phyloP scores from a whole-genome alignment of 2,329 filamentous ascomycete species.

The Exophiala alcalophila region DNA sequence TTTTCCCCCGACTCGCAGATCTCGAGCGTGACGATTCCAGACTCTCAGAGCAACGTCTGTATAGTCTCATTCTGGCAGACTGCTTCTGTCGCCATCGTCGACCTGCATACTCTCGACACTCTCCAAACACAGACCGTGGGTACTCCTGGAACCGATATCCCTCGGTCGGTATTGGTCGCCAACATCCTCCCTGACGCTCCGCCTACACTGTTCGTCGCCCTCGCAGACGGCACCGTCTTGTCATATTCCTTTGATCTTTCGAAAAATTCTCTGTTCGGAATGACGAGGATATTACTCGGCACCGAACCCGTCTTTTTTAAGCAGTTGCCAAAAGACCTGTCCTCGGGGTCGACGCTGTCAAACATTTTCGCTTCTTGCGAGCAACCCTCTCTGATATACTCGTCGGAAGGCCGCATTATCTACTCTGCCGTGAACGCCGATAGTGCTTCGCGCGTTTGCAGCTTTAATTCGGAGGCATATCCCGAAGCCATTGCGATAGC shows the following conservation, averaged over 20 bases:
- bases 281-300: slow-evolving; percentile 80
- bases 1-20: slow-evolving; percentile 71
- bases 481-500: slow-evolving; percentile 78
- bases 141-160: slow-evolving; percentile 70
- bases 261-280: slow-evolving; percentile 63
- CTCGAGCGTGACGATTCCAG: slow-evolving; percentile 75
- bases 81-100: slow-evolving; percentile 73
- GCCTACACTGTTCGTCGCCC: slow-evolving; percentile 80
- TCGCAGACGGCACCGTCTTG: slow-evolving; percentile 88
- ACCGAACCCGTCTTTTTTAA: slow-evolving; percentile 81
- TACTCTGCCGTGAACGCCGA: slow-evolving; percentile 94
- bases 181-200: slow-evolving; percentile 65
- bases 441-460: slow-evolving; percentile 74
- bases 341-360: slow-evolving; percentile 55
- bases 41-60: slow-evolving; percentile 61
- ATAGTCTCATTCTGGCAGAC: slow-evolving; percentile 85
- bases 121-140: slow-evolving; percentile 63
- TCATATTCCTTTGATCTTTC: slow-evolving; percentile 69
- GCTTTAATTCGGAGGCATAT: slow-evolving; percentile 78
- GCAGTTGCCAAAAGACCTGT: slow-evolving; percentile 59
- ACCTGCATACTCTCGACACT: slow-evolving; percentile 63
- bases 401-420: slow-evolving; percentile 78
- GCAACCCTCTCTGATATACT: slow-evolving; percentile 90
- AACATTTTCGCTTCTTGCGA: slow-evolving; percentile 93
- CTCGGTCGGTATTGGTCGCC: slow-evolving; percentile 75